Percentiles rank a stretch among this genome's conserved stretches.
Evolutionary conservation across 768 basidiomycete genomes (phyloP).

Genomic region (Agaricus blazei): DNA sequence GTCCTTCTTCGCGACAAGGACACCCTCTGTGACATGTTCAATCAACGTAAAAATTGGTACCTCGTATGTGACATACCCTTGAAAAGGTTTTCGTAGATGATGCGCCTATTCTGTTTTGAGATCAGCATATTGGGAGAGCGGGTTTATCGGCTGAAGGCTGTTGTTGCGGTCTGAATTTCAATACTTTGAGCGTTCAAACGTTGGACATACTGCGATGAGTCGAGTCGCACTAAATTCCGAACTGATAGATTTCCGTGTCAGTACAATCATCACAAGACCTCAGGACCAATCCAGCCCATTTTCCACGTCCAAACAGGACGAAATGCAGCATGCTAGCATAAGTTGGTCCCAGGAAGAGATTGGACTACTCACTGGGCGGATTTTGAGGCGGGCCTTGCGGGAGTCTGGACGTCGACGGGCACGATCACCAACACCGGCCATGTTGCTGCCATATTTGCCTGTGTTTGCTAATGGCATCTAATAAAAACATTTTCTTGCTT

Average conservation of each 20-base stretch:
- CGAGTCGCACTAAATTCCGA: slow-evolving; percentile 34
- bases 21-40: slow-evolving; percentile 71
- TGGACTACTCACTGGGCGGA: slow-evolving; percentile 33
- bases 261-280: slow-evolving; percentile 31
- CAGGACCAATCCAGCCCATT: slow-evolving; percentile 32
- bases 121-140: slow-evolving; percentile 81
- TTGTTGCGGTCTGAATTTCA: not conserved
- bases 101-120: slow-evolving; percentile 88
- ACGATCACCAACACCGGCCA: not conserved
- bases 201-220: slow-evolving; percentile 32
- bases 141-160: slow-evolving; percentile 30
- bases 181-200: not conserved
- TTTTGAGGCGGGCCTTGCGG: slow-evolving; percentile 31
- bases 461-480: slow-evolving; percentile 3
- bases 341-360: slow-evolving; percentile 13
- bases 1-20: slow-evolving; percentile 99
- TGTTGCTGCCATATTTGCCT: not conserved
- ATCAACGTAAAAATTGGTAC: not conserved
- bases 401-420: slow-evolving; percentile 35
- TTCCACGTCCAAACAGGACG: slow-evolving; percentile 21
- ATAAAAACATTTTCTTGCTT: not conserved
- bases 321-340: slow-evolving; percentile 18
- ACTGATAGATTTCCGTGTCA: slow-evolving; percentile 24
- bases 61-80: slow-evolving; percentile 62
- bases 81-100: slow-evolving; percentile 99